Evolutionary conservation across 2,329 filamentous ascomycete genomes (phyloP), one percentile per base, ranked within the genome.

Genomic region (Penicillium sp.): DNA sequence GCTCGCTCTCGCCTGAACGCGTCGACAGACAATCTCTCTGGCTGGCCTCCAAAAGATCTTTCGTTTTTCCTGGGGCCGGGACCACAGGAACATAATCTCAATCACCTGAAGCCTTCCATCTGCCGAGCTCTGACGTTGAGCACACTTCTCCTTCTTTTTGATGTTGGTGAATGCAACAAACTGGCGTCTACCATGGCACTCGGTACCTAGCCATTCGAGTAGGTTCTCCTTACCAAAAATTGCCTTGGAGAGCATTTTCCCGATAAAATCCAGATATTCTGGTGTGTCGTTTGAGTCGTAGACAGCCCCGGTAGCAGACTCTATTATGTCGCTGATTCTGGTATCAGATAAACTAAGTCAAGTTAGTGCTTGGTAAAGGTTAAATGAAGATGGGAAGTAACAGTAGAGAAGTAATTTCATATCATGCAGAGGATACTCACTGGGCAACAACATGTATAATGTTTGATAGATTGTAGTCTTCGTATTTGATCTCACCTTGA

Each of bases 31-130:
- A 2, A 23, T 14, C 11, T 19, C 13, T 23, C 35, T 40, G 18
- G 46, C 46, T 2, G 46, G 46, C 14, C 46, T 48, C 46, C 36
- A 48, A 4, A 48, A 48, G 16, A 40, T 11, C 14, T 41, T 41
- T 6, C 32, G 35, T 23, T 5, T 16, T 3, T 48, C 26, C 18
- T 13, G 46, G 4, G 35, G 35, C 6, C n/a, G 29, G 7, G 35
- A n/a, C 16, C 16, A 26, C 18, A 48, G 10, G 27, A 48, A 48
- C 36, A 48, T 48, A 3, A 29, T 26, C 27, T 48, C 46, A 16
- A 26, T 7, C 16, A 48, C 36, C 14, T 23, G 8, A 18, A 32
- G 7, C 18, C 30, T 48, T 23, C 4, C 26, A 2, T 16, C 1
- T 7, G 13, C 7, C 5, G 4, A 9, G 35, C 9, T 39, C 18